Evolutionary conservation across 1,284 basidiomycete genomes (phyloP).

Genomic region (Cerrena zonata): DNA sequence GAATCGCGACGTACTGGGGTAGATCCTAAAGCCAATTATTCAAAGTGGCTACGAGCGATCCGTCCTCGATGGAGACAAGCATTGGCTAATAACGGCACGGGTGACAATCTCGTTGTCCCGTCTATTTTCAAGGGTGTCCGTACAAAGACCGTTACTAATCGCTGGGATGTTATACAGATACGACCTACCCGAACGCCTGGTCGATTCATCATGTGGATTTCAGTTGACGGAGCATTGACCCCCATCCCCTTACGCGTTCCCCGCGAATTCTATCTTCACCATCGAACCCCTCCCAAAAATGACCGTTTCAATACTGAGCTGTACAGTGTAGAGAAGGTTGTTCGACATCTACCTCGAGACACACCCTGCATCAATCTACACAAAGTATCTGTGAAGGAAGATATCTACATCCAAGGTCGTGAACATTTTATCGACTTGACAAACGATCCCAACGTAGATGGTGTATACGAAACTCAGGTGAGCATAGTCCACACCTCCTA

Average conservation of each 20-base stretch:
- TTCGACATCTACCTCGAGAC: slow-evolving; percentile 77
- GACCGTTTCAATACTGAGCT: slow-evolving; percentile 63
- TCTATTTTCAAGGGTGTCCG: slow-evolving; percentile 77
- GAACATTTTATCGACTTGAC: slow-evolving; percentile 88
- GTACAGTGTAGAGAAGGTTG: slow-evolving; percentile 73
- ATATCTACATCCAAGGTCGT: slow-evolving; percentile 77
- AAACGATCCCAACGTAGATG: slow-evolving; percentile 93
- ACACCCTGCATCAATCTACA: slow-evolving; percentile 77
- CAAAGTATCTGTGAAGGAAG: slow-evolving; percentile 80
- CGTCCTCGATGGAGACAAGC: slow-evolving; percentile 75
- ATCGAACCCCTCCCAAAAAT: slow-evolving; percentile 61
- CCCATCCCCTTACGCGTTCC: slow-evolving; percentile 81
- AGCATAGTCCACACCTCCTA: slow-evolving; percentile 5
- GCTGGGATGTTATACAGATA: slow-evolving; percentile 94
- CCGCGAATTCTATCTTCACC: slow-evolving; percentile 88
- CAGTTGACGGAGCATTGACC: slow-evolving; percentile 75
- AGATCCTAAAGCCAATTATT: slow-evolving; percentile 63
- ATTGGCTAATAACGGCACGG: slow-evolving; percentile 32
- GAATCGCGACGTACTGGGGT: slow-evolving; percentile 42
- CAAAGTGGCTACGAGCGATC: slow-evolving; percentile 77
- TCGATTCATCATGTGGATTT: slow-evolving; percentile 87
- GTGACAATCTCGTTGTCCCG: slow-evolving; percentile 46
- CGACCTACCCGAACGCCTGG: slow-evolving; percentile 74
- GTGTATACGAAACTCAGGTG: slow-evolving; percentile 90
- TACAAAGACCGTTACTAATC: slow-evolving; percentile 53